phyloP scores from a whole-genome alignment of 345 rosid genomes.

The Raphanus raphanistrum region DNA sequence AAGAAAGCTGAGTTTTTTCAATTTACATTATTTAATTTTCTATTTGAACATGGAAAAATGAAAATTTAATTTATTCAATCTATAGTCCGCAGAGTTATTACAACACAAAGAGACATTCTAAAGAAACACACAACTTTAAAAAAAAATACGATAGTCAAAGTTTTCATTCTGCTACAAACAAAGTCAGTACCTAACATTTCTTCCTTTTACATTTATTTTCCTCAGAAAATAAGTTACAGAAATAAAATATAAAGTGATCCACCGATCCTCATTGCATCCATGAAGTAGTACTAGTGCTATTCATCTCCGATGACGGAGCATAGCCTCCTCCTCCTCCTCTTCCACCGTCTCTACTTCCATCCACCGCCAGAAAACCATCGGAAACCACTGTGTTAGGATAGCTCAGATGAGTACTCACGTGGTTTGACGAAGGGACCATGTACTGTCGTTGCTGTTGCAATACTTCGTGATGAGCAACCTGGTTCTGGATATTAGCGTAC shows the following conservation, averaged over 20 bases:
- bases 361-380: slow-evolving; percentile 3
- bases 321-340: slow-evolving; percentile 17
- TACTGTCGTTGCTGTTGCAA: slow-evolving; percentile 17
- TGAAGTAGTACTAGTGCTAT: slow-evolving; percentile 3
- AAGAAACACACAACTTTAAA: slow-evolving; percentile 5
- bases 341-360: slow-evolving; percentile 22
- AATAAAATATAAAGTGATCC: background rate
- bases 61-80: background rate
- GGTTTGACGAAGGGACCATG: slow-evolving; percentile 18
- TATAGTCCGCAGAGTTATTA: background rate
- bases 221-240: background rate
- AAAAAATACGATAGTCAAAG: slow-evolving; percentile 26
- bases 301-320: slow-evolving; percentile 25
- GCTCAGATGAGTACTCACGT: background rate
- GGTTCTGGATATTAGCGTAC: slow-evolving; percentile 23
- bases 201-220: background rate
- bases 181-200: slow-evolving; percentile 38
- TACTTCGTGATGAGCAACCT: slow-evolving; percentile 2
- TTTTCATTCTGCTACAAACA: slow-evolving; percentile 35
- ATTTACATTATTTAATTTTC: background rate
- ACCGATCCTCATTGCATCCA: slow-evolving; percentile 26
- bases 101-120: background rate
- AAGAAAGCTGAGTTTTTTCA: background rate
- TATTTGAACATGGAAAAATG: background rate
- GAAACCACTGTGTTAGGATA: slow-evolving; percentile 28